A percentile compares a stretch with the other conserved stretches of the same genome.
phyloP scores from a whole-genome alignment of 23 red algal genomes.

The Cyanidium caldarium region DNA sequence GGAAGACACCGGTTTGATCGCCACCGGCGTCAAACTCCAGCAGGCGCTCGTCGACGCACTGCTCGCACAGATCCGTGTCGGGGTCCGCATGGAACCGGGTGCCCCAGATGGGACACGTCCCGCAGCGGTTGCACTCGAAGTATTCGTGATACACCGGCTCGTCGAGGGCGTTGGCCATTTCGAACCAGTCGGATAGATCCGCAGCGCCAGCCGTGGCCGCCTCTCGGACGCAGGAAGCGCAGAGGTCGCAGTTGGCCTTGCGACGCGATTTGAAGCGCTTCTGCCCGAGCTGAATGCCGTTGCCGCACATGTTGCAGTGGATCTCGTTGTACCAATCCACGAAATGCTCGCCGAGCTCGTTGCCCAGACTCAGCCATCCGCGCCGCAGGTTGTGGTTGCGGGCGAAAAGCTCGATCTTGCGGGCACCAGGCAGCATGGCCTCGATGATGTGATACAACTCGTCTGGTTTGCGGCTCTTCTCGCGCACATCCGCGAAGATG shows the following conservation, averaged over 20 bases:
- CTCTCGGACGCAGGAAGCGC: neutral
- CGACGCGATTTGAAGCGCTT: conserved; percentile 12
- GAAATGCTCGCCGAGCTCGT: conserved; percentile 19
- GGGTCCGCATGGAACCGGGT: conserved; percentile 10
- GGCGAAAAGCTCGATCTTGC: conserved; percentile 21
- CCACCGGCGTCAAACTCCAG: neutral
- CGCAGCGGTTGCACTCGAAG: conserved; percentile 20
- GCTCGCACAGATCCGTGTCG: conserved; percentile 17
- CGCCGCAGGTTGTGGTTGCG: conserved; percentile 17
- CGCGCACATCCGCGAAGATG: conserved; percentile 15
- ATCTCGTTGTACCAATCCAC: conserved; percentile 17
- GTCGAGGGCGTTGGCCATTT: conserved; percentile 5
- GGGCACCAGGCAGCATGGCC: conserved; percentile 17
- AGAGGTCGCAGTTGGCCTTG: conserved; percentile 10
- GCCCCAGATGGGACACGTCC: conserved; percentile 13
- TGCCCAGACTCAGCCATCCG: conserved; percentile 19
- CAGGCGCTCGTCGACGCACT: conserved; percentile 18
- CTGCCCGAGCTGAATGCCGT: neutral
- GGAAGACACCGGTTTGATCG: neutral
- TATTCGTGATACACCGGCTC: conserved; percentile 22
- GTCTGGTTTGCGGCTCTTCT: conserved; percentile 23
- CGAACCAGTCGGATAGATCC: neutral
- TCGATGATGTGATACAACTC: conserved; percentile 27
- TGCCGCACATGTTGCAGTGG: conserved; percentile 9
- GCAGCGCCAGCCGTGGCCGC: neutral